These are phyloP conservation scores for Sugiyamaella chiloensis DNA, from an alignment of 805 yeast species.

Conservation along the genomic window DNA sequence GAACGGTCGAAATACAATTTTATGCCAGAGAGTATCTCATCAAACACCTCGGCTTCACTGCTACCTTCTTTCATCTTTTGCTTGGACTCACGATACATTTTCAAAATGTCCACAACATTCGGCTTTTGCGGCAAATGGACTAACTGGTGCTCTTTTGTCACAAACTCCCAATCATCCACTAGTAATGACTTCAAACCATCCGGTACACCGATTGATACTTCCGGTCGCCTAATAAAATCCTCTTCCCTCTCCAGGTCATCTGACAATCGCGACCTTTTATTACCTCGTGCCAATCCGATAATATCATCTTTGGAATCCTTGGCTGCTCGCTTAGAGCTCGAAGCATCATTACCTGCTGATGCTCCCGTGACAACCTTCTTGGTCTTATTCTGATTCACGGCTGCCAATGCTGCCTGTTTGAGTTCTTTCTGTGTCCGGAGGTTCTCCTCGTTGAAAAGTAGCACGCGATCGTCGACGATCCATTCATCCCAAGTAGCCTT, in stretches of 20 bases:
- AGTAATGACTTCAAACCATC: conserved; percentile 63
- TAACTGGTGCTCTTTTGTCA: conserved; percentile 75
- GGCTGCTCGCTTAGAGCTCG: not conserved
- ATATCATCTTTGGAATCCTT: conserved; percentile 2
- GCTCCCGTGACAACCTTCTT: conserved; percentile 16
- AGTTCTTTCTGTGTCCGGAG: conserved; percentile 59
- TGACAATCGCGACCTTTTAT: conserved; percentile 21
- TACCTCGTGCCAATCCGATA: conserved; percentile 9
- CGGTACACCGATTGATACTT: conserved; percentile 59
- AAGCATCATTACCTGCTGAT: conserved; percentile 2
- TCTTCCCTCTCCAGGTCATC: conserved; percentile 38
- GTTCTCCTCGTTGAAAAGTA: conserved; percentile 68
- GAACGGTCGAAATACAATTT: conserved; percentile 70
- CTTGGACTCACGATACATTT: conserved; percentile 42
- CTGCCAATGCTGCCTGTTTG: conserved; percentile 45
- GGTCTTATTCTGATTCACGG: conserved; percentile 22
- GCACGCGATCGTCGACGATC: conserved; percentile 69
- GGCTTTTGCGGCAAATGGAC: conserved; percentile 60
- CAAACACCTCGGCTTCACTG: conserved; percentile 48
- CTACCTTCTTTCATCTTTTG: conserved; percentile 29
- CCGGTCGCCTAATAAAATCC: conserved; percentile 39
- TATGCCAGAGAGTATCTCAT: conserved; percentile 71
- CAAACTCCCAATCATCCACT: conserved; percentile 91
- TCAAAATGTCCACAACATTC: conserved; percentile 53
- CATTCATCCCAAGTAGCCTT: conserved; percentile 96